Evolutionary conservation across 1,284 basidiomycete genomes (phyloP), one percentile per base, ranked within the genome.

Genomic region (Heterobasidion annosum): DNA sequence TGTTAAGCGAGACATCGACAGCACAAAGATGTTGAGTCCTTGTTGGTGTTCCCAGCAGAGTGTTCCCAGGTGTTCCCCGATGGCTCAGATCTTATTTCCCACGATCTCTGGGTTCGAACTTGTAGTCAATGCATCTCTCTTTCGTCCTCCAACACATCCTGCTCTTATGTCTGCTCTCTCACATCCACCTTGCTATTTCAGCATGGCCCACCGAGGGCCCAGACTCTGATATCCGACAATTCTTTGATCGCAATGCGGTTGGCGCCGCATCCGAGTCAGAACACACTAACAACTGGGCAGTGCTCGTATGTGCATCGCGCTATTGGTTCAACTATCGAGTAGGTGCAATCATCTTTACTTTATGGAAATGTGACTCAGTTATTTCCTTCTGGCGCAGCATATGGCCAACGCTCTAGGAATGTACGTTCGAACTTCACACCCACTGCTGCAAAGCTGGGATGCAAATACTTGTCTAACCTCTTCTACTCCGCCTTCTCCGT

Each of bases 301-400:
- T 99, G 1, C 76, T 99, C 25, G 94, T 98, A 1, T 95, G 91
- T 64, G 80, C 97, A 0, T 96, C 93, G 6, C 73, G 95, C 57
- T 98, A 95, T 67, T 98, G 95, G 95, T 98, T 99, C 78, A 99
- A 99, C 68, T 99, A 99, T 65, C 77, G 96, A 44, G 94, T 96
- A 65, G 54, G 87, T 76, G 34, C 42, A 40, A 49, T 49, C 16
- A 25, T 13, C 34, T 44, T 64, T 9, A 15, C 13, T n/a, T 37
- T 16, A 34, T 56, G 48, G 34, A 40, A 16, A 43, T 43, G 16
- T 16, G 13, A 43, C 12, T 16, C 12, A 3, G 4, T 7, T 47
- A 58, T 32, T 16, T 34, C 48, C 16, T 47, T 58, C 16, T 34
- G 45, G 40, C 34, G 53, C 58, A 97, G 90, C 96, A 99, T 68